phyloP scores from a whole-genome alignment of 225 moss, liverwort and hornwort genomes.

The Lunularia cruciata region DNA sequence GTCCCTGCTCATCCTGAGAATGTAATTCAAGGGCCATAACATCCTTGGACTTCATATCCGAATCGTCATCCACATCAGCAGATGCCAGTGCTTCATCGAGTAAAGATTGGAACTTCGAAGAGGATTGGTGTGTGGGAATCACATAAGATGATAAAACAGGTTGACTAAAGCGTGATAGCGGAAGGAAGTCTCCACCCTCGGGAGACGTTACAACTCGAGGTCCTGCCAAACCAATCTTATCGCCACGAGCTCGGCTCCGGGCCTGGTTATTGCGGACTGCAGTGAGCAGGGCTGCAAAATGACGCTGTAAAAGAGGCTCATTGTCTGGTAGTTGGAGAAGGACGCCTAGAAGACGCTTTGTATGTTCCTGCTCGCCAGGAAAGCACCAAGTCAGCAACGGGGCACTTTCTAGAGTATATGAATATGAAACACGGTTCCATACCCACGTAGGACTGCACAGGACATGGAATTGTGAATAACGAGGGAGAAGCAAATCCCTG shows the following conservation, averaged over 20 bases:
- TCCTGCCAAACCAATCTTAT: constrained; percentile 4
- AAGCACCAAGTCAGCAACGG: neutral
- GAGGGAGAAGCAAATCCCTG: too few species aligned
- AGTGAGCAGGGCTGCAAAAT: constrained; percentile 65
- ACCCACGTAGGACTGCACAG: too few species aligned
- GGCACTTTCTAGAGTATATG: too few species aligned
- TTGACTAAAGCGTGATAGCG: constrained; percentile 2
- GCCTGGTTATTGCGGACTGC: constrained; percentile 45
- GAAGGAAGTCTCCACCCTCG: constrained; percentile 25
- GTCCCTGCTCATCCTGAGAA: neutral
- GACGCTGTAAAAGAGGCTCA: constrained; percentile 84
- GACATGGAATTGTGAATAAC: too few species aligned
- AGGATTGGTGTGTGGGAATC: neutral
- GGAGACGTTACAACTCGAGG: neutral
- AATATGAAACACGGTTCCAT: too few species aligned
- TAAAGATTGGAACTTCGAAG: neutral
- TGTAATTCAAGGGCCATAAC: neutral
- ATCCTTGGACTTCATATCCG: constrained; percentile 1
- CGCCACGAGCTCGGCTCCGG: constrained; percentile 17
- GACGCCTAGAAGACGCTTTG: constrained; percentile 76
- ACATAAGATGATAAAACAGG: constrained; percentile 5
- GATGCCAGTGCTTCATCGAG: constrained; percentile 35
- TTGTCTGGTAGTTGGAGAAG: constrained; percentile 76
- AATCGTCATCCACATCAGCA: neutral
- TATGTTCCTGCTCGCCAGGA: constrained; percentile 62